These are phyloP conservation scores for Mycosarcoma maydis DNA, from an alignment of 1,284 basidiomycete genomes.

Conservation along the genomic window DNA sequence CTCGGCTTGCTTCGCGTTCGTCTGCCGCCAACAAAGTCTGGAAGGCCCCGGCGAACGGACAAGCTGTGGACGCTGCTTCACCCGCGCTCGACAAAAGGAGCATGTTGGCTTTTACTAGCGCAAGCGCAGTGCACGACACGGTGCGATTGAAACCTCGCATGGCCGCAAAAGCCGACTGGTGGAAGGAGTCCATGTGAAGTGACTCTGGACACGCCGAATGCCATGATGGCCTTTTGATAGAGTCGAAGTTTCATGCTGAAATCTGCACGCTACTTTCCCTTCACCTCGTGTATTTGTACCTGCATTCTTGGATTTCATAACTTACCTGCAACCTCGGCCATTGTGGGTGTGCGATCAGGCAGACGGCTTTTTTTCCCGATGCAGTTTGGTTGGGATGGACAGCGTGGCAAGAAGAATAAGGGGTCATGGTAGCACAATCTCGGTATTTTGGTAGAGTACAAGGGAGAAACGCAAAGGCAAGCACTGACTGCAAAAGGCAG, in stretches of 20 bases:
- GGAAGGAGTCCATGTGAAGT: conserved; percentile 37
- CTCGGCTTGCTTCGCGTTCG: conserved; percentile 9
- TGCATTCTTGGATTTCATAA: conserved; percentile 5
- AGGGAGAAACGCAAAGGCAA: background rate
- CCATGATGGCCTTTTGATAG: no score
- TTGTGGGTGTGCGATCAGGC: no score
- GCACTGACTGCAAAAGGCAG: no score
- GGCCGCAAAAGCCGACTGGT: conserved; percentile 45
- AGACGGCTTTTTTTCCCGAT: no score
- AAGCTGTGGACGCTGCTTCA: conserved; percentile 26
- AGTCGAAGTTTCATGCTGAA: no score
- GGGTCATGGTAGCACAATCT: no score
- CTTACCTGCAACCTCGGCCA: background rate
- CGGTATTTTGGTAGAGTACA: conserved; percentile 19
- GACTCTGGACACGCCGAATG: background rate
- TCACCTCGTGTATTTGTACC: conserved; percentile 11
- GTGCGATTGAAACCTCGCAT: conserved; percentile 30
- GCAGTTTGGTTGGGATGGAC: no score
- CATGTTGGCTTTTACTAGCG: conserved; percentile 2
- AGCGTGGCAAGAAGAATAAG: no score
- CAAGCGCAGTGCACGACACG: conserved; percentile 14
- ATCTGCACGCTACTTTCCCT: background rate
- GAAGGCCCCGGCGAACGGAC: conserved; percentile 25
- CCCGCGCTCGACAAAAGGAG: conserved; percentile 26
- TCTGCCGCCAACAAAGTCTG: conserved; percentile 22